Evolutionary conservation across 129 eudicot genomes (phyloP).

Genomic region (Daucus carota): DNA sequence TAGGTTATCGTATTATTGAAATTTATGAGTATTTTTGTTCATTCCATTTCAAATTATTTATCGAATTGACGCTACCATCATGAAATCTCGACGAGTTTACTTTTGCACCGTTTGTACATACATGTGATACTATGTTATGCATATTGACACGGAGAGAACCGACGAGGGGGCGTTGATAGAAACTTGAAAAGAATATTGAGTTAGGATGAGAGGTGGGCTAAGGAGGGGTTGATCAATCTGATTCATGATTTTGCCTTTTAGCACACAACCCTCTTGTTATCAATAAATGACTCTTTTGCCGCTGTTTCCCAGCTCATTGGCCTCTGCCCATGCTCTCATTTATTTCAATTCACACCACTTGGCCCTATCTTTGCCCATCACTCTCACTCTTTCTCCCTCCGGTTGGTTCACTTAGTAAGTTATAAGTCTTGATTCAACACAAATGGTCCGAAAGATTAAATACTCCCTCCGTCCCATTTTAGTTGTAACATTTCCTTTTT

Average conservation of each 20-base stretch:
- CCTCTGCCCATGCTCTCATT: neutral
- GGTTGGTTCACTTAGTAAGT: neutral
- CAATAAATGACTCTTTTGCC: slow-evolving; percentile 1
- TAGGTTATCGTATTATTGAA: no score
- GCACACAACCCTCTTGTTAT: neutral
- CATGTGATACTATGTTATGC: no score
- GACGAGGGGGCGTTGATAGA: neutral
- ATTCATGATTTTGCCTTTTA: slow-evolving; percentile 1
- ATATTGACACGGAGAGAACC: neutral
- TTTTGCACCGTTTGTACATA: no score
- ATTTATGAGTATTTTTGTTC: no score
- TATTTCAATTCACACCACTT: neutral
- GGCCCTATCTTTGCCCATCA: neutral
- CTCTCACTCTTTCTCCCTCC: neutral
- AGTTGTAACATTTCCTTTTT: no score
- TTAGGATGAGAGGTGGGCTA: neutral
- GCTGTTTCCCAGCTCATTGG: neutral
- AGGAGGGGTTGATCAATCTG: slow-evolving; percentile 2
- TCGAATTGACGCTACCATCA: no score
- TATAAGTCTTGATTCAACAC: neutral
- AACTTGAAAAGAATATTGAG: neutral
- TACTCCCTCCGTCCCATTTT: no score
- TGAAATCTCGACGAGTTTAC: no score
- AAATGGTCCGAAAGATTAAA: no score
- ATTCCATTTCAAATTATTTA: neutral